Evolutionary conservation across 1,284 basidiomycete genomes (phyloP).

Genomic region (Moesziomyces sp.): DNA sequence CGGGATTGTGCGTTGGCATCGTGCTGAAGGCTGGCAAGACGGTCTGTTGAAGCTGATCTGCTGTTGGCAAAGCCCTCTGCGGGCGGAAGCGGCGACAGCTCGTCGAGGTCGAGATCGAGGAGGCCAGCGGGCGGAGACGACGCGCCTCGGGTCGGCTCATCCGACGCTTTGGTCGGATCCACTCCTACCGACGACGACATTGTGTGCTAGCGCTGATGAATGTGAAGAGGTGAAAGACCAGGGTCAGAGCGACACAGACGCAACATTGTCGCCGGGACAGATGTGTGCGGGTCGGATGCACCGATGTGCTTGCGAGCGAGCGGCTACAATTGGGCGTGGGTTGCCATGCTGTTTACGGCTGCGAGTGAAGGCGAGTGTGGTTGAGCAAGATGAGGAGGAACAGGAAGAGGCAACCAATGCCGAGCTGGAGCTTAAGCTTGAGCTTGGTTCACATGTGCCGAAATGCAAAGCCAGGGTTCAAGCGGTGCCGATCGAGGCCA

Average conservation of each 20-base stretch:
- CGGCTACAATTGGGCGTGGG: too few relatives aligned
- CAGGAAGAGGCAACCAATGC: too few relatives aligned
- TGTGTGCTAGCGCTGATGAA: neutral
- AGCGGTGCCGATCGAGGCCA: slow-evolving; percentile 4
- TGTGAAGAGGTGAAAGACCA: neutral
- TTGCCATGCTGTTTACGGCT: too few relatives aligned
- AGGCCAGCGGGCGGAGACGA: neutral
- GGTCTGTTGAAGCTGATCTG: slow-evolving; percentile 18
- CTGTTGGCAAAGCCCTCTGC: slow-evolving; percentile 16
- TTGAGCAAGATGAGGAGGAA: too few relatives aligned
- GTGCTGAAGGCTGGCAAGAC: slow-evolving; percentile 12
- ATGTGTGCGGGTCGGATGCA: too few relatives aligned
- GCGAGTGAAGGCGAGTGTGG: too few relatives aligned
- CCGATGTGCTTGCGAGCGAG: too few relatives aligned
- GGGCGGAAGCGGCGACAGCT: slow-evolving; percentile 43
- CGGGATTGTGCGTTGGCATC: slow-evolving; percentile 5
- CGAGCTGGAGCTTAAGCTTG: too few relatives aligned
- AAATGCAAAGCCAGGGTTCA: slow-evolving; percentile 9
- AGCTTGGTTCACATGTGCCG: too few relatives aligned
- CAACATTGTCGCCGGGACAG: neutral
- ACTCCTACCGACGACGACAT: neutral
- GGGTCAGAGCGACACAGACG: too few relatives aligned
- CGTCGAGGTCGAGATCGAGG: slow-evolving; percentile 39
- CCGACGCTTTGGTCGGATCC: neutral
- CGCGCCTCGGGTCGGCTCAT: neutral